These are phyloP conservation scores for Aspergillus neoniger DNA, from an alignment of 2,329 filamentous ascomycete genomes.

Conservation along the genomic window DNA sequence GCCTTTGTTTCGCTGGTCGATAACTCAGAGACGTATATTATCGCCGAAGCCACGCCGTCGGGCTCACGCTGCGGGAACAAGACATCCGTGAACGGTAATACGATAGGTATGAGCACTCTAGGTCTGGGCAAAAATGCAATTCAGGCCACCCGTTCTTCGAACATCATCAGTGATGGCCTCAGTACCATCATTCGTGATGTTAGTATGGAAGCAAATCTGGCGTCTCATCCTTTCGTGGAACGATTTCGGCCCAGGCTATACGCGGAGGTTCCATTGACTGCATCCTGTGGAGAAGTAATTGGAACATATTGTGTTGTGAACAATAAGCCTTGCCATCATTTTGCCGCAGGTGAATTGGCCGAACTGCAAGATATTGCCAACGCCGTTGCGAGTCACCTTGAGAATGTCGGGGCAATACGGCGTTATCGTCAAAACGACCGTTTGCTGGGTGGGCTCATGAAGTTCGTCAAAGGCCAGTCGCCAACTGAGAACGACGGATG, in stretches of 20 bases:
- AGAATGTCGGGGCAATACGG: constrained; percentile 54
- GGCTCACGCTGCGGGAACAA: constrained; percentile 26
- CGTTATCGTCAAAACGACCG: constrained; percentile 56
- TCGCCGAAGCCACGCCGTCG: constrained; percentile 53
- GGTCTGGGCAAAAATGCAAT: constrained; percentile 9
- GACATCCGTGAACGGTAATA: constrained; percentile 19
- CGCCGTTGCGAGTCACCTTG: constrained; percentile 59
- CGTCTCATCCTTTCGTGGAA: constrained; percentile 36
- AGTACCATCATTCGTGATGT: constrained; percentile 42
- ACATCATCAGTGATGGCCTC: constrained; percentile 11
- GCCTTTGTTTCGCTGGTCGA: constrained; percentile 55
- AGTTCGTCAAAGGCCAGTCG: constrained; percentile 48
- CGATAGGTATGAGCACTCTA: constrained; percentile 22
- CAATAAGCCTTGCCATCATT: constrained; percentile 51
- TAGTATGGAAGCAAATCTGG: constrained; percentile 36
- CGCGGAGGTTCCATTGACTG: constrained; percentile 62
- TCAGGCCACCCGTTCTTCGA: neutral
- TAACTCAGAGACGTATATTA: constrained; percentile 46
- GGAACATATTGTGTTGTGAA: constrained; percentile 63
- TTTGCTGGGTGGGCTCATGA: constrained; percentile 55
- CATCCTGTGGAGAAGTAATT: constrained; percentile 56
- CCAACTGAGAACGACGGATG: neutral
- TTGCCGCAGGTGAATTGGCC: constrained; percentile 32
- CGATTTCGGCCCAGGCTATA: constrained; percentile 50
- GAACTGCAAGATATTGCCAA: constrained; percentile 15